Evolutionary conservation across 1,284 basidiomycete species (phyloP).

Genomic region (Trichosporon sp.): DNA sequence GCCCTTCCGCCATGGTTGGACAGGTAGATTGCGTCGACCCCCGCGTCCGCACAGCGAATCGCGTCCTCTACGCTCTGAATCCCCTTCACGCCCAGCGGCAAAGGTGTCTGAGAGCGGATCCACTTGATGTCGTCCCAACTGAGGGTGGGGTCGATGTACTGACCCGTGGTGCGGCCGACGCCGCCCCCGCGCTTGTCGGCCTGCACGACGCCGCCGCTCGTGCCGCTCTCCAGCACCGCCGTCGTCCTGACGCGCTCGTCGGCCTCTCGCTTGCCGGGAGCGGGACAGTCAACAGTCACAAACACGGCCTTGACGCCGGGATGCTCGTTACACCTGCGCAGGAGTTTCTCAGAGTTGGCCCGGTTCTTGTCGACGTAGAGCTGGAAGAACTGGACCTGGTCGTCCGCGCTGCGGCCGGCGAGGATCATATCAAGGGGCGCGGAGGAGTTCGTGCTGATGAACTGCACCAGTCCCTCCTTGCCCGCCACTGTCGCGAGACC

Average conservation of each 20-base stretch:
- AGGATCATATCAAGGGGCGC: constrained; percentile 53
- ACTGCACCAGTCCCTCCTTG: constrained; percentile 52
- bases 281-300: constrained; percentile 57
- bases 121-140: constrained; percentile 55
- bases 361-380: constrained; percentile 56
- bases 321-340: constrained; percentile 46
- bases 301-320: constrained; percentile 54
- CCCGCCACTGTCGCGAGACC: constrained; percentile 52
- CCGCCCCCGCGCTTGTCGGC: constrained; percentile 55
- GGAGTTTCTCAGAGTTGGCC: constrained; percentile 49
- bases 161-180: constrained; percentile 55
- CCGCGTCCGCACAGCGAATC: constrained; percentile 54
- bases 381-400: constrained; percentile 57
- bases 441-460: constrained; percentile 57
- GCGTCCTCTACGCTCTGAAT: constrained; percentile 58
- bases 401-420: constrained; percentile 33
- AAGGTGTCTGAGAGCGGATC: constrained; percentile 49
- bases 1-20: constrained; percentile 54
- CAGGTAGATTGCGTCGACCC: constrained; percentile 57
- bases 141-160: constrained; percentile 55
- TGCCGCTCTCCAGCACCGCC: constrained; percentile 51
- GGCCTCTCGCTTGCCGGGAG: constrained; percentile 56
- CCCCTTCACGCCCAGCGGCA: constrained; percentile 57
- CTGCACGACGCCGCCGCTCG: constrained; percentile 53
- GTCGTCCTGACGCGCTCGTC: constrained; percentile 55